Conservation (phyloP, 176 grass and related monocot species). For the Cenchrus fungigraminus region DNA sequence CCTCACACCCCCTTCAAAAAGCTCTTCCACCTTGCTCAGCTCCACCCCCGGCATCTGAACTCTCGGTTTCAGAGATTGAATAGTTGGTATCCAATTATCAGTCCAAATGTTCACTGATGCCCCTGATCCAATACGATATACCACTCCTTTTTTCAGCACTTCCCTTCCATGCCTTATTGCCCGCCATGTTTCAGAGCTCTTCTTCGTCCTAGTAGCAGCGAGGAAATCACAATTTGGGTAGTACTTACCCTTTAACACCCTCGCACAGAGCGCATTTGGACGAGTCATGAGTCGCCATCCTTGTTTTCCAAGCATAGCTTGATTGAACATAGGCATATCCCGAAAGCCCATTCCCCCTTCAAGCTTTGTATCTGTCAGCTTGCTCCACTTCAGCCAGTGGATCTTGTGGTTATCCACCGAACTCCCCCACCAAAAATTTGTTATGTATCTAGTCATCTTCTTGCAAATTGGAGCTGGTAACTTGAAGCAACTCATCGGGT, state of each 20-base stretch:
- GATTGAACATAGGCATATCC: neutral
- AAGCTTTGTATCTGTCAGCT: too few relatives aligned
- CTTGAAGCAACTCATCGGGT: neutral
- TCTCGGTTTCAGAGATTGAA: neutral
- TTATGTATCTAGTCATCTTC: neutral
- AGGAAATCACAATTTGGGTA: neutral
- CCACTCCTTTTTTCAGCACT: accelerated
- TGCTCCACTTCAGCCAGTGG: neutral
- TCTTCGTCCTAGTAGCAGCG: accelerated
- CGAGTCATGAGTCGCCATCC: neutral
- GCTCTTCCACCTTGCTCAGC: neutral
- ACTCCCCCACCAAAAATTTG: neutral
- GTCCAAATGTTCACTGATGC: neutral
- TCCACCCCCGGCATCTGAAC: neutral
- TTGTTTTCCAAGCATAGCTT: neutral
- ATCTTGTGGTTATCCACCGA: neutral
- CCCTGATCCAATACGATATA: neutral
- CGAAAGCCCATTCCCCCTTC: neutral
- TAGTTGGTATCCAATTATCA: neutral
- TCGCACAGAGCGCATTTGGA: neutral
- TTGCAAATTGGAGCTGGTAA: too few relatives aligned
- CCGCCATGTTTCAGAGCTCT: neutral
- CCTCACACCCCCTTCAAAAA: accelerated
- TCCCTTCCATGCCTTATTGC: neutral
- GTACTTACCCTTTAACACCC: neutral